Percentiles rank a stretch among this genome's conserved stretches.
phyloP scores from a whole-genome alignment of 176 grass and related monocot genomes.

The Musa troglodytarum region DNA sequence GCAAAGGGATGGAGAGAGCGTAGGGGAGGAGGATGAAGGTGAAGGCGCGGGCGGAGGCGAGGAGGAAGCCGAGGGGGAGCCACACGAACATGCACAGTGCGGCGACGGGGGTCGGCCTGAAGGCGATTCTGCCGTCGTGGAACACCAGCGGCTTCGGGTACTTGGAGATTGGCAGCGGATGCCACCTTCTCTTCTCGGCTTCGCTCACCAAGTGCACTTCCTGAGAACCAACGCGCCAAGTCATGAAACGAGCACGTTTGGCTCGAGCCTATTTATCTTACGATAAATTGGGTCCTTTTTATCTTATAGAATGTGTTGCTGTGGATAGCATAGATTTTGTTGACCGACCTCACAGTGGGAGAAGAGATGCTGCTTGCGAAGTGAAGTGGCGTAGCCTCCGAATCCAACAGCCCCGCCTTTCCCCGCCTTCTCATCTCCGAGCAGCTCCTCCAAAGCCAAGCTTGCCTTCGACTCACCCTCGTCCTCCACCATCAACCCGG shows the following conservation, averaged over 20 bases:
- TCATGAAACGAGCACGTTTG: no score
- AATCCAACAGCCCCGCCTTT: no score
- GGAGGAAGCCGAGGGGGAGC: slow-evolving; percentile 61
- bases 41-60: slow-evolving; percentile 49
- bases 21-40: slow-evolving; percentile 46
- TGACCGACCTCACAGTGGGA: no score
- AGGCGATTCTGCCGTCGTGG: slow-evolving; percentile 65
- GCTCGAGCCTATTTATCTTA: no score
- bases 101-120: slow-evolving; percentile 46
- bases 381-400: no score
- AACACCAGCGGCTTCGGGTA: slow-evolving; percentile 57
- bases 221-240: slow-evolving; percentile 8
- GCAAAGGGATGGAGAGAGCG: slow-evolving; percentile 18
- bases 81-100: slow-evolving; percentile 57
- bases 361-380: no score
- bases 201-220: slow-evolving; percentile 38
- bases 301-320: no score
- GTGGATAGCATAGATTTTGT: no score
- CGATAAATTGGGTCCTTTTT: no score
- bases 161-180: slow-evolving; percentile 27
- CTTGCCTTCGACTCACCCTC: slow-evolving; percentile 21
- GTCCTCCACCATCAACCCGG: slow-evolving; percentile 50
- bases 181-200: slow-evolving; percentile 11
- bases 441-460: background rate
- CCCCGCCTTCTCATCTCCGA: no score